phyloP scores from a whole-genome alignment of 2,329 filamentous ascomycete species.

The Fusarium xyrophilum region DNA sequence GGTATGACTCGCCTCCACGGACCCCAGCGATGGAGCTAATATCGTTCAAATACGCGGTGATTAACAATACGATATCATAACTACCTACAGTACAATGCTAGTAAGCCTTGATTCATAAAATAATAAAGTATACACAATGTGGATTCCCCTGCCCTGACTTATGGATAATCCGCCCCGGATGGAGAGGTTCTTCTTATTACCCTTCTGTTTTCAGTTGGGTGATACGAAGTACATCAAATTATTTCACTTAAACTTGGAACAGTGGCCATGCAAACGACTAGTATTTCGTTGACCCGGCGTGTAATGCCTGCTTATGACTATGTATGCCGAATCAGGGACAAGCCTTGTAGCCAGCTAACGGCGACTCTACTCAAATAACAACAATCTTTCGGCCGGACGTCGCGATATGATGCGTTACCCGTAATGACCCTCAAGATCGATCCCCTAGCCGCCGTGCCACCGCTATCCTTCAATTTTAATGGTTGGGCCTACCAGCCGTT shows the following conservation, averaged over 20 bases:
- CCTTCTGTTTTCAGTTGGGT: not conserved
- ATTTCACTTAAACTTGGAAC: constrained; percentile 5
- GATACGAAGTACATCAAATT: not conserved
- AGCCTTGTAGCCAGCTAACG: constrained; percentile 33
- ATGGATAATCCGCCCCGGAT: not conserved
- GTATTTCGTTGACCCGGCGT: constrained; percentile 40
- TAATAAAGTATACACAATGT: not conserved
- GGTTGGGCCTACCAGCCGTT: constrained; percentile 37
- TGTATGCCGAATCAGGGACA: constrained; percentile 17
- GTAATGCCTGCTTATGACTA: constrained; percentile 34
- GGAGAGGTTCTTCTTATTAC: not conserved
- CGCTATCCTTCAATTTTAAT: constrained; percentile 39
- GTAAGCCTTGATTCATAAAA: constrained; percentile 7
- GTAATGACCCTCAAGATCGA: constrained; percentile 33
- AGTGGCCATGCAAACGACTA: constrained; percentile 37
- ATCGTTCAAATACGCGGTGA: constrained; percentile 9
- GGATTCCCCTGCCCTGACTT: not conserved
- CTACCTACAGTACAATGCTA: not conserved
- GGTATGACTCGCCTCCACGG: too few species aligned
- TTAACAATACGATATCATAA: not conserved
- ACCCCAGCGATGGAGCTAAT: constrained; percentile 5
- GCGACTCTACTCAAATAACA: constrained; percentile 39
- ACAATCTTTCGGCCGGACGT: constrained; percentile 30
- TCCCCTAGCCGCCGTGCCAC: constrained; percentile 36
- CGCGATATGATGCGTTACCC: constrained; percentile 2